Evolutionary conservation across 2,329 filamentous ascomycete genomes (phyloP), one percentile per base, ranked within the genome.

Genomic region (Fusarium proliferatum): DNA sequence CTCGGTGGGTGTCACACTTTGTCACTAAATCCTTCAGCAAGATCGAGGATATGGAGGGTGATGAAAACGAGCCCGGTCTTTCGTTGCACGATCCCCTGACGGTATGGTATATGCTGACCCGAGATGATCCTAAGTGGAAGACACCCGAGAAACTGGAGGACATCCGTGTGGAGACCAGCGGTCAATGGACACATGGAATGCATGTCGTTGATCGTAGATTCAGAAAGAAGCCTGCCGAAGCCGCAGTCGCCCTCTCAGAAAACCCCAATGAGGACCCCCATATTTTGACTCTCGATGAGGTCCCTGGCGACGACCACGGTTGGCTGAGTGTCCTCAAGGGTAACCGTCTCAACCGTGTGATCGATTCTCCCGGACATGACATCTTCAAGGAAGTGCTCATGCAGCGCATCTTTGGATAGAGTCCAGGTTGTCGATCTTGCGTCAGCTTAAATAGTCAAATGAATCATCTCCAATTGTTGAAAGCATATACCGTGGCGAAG

Each of bases 171-270:
- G 96, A 99, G 84, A 97, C 95, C 0, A 85, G 89, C 5, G 96
- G 96, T 4, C 96, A 98, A 85, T 99, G 96, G 96, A 97, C 95
- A 51, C 88, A 94, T 64, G 96, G 96, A 3, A 95, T 96, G 91
- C 95, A 95, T 79, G 88, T 98, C 38, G 86, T 95, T 45, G 96
- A 99, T 85, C 87, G 90, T 41, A 88, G 96, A 49, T 83, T 84
- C 42, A 84, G 90, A 61, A 85, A 84, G 71, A 89, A 90, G 79
- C 86, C 85, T 10, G 86, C 83, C 16, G 85, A 85, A 69, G 77
- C 81, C 16, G 80, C 81, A 49, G 78, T 84, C 36, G 78, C 82
- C 52, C 73, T 85, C 77, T 80, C 86, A 71, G 78, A 84, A 74
- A 79, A 85, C 61, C 82, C 84, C 7, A 70, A 82, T 48, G 83